Base-by-base conservation (phyloP, 805 yeast genomes). In the Lipomyces orientalis region DNA sequence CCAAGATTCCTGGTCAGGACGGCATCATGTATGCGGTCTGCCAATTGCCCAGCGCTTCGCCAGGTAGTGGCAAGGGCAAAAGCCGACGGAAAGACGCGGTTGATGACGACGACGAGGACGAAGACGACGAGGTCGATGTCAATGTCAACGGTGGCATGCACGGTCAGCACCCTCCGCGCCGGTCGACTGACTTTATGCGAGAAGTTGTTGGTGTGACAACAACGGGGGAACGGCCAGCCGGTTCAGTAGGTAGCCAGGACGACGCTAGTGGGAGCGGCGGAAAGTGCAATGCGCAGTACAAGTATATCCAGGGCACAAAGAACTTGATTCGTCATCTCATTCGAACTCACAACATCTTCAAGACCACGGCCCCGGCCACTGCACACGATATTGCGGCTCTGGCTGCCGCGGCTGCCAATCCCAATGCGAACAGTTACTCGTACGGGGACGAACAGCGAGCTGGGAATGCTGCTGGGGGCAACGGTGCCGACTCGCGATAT, bases 291-390 rank as follows among this genome's bases (percentile, higher is more conserved):
- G 64, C 72, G 33, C 71, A 69, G 61, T 69, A 69, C 65, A 69
- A 69, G 58, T 69, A 62, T 46, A 61, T 59, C 54, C 72, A 69
- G 54, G 72, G 72, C 46, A 69, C 72, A 12, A 69, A 69, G 68
- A 69, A 69, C 57, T 60, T 69, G 64, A 69, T 69, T 31, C 71
- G 72, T 2, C 72, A 69, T 39, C 65, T 69, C 43, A 57, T 69
- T 58, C 62, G 69, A 37, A 60, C 65, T 2, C 72, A 69, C 60
- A 55, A 65, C 31, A 60, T 69, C 7, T 69, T 69, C 55, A 69
- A 69, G 65, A 69, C 72, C 16, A 64, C 71, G 1, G 64, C 71
- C 4, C 64, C 60, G 5, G 57, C 49, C 14, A 19, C 22, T n/a
- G 61, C 67, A 10, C 58, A 57, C 34, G 58, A 52, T n/a, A 43